Evolutionary conservation across 2,329 filamentous ascomycete species (phyloP), one percentile per base, ranked within the genome.

Genomic region (Cytospora leucostoma): DNA sequence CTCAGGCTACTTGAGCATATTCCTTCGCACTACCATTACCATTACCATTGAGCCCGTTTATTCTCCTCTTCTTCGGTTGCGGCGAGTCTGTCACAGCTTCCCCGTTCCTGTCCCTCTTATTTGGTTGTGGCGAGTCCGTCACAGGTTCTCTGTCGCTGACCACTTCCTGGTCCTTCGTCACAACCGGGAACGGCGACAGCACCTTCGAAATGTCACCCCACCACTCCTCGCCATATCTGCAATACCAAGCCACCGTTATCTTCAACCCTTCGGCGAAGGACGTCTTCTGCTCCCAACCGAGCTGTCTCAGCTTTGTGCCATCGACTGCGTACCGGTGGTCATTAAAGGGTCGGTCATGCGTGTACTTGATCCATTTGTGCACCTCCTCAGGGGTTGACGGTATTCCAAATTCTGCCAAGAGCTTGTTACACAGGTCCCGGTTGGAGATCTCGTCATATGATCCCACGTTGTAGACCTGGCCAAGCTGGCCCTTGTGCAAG

Each of bases 391-490:
- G 74, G 19, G 79, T 76, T 64, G 83, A 77, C 7, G 78, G 75
- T 63, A 90, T 81, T 21, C 80, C 80, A 72, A 92, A 86, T 62
- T 87, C 80, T 37, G 80, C 78, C 33, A 93, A 80, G 19, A 94
- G 79, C 73, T 82, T 84, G 64, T 78, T 76, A 75, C 90, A 90
- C 7, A 94, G 80, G 3, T 87, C 81, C 19, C 90, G 78, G 72
- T 93, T 93, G 67, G 89, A 90, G 54, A 93, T 84, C 73, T 93
- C 90, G 72, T 93, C 89, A 65, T 84, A 83, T 0, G 91, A 93
- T 52, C 89, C 88, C 11, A 95, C 89, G 68, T 95, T 95, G 80
- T 95, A 95, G 65, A 91, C 85, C 70, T 93, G 88, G 1, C 90
- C 90, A 38, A 90, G 79, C 56, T 82, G 78, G 21, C 91, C 91